Conservation (phyloP, 768 basidiomycete species). For the Calvatia gigantea region DNA sequence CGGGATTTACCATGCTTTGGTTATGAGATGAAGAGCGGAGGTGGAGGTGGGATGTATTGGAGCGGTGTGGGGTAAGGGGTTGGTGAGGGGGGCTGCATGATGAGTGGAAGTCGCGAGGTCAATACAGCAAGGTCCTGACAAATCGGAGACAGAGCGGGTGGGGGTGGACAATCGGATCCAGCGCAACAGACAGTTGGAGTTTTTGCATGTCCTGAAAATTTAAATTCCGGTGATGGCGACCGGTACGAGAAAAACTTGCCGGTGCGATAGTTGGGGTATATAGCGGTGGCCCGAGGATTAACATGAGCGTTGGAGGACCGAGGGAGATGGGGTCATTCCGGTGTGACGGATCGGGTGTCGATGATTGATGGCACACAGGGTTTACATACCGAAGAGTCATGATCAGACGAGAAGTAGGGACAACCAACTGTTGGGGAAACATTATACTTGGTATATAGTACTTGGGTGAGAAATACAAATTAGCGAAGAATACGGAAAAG, state of each 20-base stretch:
- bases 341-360: not conserved
- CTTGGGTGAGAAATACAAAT: constrained; percentile 3
- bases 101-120: not conserved
- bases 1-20: not conserved
- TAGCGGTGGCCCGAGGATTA: too few relatives aligned
- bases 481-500: not conserved
- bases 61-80: not conserved
- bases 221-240: too few relatives aligned
- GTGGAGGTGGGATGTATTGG: not conserved
- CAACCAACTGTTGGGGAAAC: too few relatives aligned
- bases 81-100: not conserved
- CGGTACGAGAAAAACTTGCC: not conserved
- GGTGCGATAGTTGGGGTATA: too few relatives aligned
- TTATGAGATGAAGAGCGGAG: not conserved
- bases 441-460: too few relatives aligned
- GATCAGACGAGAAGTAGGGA: not conserved
- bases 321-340: too few relatives aligned
- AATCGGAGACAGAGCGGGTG: not conserved
- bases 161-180: too few relatives aligned
- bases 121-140: not conserved
- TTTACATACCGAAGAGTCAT: not conserved
- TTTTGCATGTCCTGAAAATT: too few relatives aligned
- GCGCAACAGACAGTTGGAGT: too few relatives aligned
- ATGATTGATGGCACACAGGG: not conserved
- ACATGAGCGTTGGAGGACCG: too few relatives aligned